These are phyloP conservation scores for Ramaria sp. DNA, from an alignment of 768 basidiomycete genomes.

Conservation along the genomic window DNA sequence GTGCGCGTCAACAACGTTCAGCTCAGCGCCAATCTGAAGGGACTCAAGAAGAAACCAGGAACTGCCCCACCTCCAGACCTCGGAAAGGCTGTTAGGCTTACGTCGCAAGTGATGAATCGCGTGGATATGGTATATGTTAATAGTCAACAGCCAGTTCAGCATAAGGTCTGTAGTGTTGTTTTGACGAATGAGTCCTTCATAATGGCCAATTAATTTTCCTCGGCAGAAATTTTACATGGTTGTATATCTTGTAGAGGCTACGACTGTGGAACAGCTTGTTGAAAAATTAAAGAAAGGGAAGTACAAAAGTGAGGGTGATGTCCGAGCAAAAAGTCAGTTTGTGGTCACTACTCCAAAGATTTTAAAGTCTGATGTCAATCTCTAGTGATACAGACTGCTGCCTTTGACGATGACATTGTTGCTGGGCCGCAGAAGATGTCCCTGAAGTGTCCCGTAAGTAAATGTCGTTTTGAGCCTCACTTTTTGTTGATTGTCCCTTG, in stretches of 20 bases:
- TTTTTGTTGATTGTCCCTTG: constrained; percentile 1
- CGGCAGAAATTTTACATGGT: constrained; percentile 76
- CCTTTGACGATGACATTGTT: constrained; percentile 85
- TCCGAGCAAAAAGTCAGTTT: constrained; percentile 56
- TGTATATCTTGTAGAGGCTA: constrained; percentile 76
- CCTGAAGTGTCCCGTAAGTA: constrained; percentile 83
- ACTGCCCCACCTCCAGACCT: constrained; percentile 86
- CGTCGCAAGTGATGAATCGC: constrained; percentile 42
- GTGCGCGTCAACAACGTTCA: constrained; percentile 70
- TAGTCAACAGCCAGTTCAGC: constrained; percentile 63
- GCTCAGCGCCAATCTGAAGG: constrained; percentile 71
- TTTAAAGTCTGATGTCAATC: neutral
- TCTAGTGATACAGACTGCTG: constrained; percentile 46
- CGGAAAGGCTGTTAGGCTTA: constrained; percentile 30
- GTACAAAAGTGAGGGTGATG: constrained; percentile 49
- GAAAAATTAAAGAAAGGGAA: constrained; percentile 59
- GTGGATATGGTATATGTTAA: constrained; percentile 89
- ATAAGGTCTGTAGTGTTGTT: constrained; percentile 42
- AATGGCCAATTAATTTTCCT: neutral
- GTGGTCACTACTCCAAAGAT: neutral
- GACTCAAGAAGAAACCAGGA: constrained; percentile 90
- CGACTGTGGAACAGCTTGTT: constrained; percentile 59
- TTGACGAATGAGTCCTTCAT: neutral
- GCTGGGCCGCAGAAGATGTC: constrained; percentile 86
- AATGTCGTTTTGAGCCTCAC: neutral